Conservation (phyloP, 495 filamentous ascomycete genomes). For the Talaromyces liani region DNA sequence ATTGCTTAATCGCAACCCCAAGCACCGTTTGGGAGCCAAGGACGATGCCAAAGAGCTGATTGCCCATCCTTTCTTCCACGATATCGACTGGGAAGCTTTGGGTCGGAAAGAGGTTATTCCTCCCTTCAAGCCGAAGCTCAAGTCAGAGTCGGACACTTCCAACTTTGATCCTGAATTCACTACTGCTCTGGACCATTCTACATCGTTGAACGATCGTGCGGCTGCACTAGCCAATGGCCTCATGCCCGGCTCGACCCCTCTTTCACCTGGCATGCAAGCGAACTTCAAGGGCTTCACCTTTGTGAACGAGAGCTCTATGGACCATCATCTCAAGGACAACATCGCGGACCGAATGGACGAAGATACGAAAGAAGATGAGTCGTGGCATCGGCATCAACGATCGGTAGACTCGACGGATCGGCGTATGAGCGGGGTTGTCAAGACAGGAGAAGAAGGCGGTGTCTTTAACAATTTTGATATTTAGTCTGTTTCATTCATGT, state of each 20-base stretch:
- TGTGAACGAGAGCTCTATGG: constrained; percentile 92
- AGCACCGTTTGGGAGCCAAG: constrained; percentile 85
- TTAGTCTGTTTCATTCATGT: constrained; percentile 26
- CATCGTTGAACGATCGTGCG: constrained; percentile 83
- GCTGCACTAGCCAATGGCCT: constrained; percentile 65
- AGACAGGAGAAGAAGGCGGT: constrained; percentile 54
- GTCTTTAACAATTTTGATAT: constrained; percentile 75
- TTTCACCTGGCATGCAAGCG: constrained; percentile 91
- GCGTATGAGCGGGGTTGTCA: constrained; percentile 69
- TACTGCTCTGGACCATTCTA: constrained; percentile 76
- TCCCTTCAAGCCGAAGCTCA: constrained; percentile 95
- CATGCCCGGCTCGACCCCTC: constrained; percentile 74
- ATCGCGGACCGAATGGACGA: constrained; percentile 62
- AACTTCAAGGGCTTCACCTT: constrained; percentile 99
- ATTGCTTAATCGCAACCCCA: constrained; percentile 91
- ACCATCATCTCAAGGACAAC: constrained; percentile 70
- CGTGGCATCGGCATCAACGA: constrained; percentile 31
- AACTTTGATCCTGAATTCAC: constrained; percentile 99
- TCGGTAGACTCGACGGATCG: constrained; percentile 37
- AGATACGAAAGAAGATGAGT: constrained; percentile 51
- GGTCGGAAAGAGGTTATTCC: constrained; percentile 88
- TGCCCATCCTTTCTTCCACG: constrained; percentile 86
- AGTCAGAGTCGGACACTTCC: constrained; percentile 88
- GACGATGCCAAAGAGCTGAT: constrained; percentile 93
- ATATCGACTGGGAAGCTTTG: constrained; percentile 86